phyloP scores from a whole-genome alignment of 208 protist genomes.

The Leishmania tropica region DNA sequence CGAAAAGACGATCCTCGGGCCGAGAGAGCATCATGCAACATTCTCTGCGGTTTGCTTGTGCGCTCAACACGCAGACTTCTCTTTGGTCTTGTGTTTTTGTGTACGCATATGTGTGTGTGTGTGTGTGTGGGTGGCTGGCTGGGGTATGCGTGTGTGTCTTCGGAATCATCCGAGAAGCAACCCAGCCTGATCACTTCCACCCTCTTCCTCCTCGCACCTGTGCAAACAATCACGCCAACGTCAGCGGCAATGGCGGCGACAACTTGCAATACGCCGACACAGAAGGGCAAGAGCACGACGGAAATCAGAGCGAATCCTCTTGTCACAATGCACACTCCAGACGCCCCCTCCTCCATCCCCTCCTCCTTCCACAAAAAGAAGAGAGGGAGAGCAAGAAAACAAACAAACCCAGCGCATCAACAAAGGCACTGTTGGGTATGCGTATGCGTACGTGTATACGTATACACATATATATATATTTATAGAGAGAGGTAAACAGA shows the following conservation, averaged over 20 bases:
- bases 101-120: not conserved
- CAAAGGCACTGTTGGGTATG: not conserved
- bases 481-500: not conserved
- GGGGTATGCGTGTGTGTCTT: not conserved
- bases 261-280: not conserved
- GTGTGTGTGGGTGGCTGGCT: not conserved
- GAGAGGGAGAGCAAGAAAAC: constrained; percentile 6
- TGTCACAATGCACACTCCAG: not conserved
- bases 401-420: not conserved
- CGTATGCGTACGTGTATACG: too few relatives aligned
- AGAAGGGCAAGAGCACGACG: not conserved
- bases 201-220: not conserved
- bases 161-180: not conserved
- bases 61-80: not conserved
- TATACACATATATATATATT: not conserved
- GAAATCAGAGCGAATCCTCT: not conserved
- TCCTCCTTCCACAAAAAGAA: not conserved
- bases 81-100: not conserved
- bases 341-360: too few relatives aligned
- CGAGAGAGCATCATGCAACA: not conserved
- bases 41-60: not conserved
- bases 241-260: not conserved
- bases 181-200: not conserved
- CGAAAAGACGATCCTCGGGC: not conserved
- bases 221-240: not conserved